Evolutionary conservation across 2,329 filamentous ascomycete genomes (phyloP), one percentile per base, ranked within the genome.

Genomic region (Colletotrichum spaethianum): DNA sequence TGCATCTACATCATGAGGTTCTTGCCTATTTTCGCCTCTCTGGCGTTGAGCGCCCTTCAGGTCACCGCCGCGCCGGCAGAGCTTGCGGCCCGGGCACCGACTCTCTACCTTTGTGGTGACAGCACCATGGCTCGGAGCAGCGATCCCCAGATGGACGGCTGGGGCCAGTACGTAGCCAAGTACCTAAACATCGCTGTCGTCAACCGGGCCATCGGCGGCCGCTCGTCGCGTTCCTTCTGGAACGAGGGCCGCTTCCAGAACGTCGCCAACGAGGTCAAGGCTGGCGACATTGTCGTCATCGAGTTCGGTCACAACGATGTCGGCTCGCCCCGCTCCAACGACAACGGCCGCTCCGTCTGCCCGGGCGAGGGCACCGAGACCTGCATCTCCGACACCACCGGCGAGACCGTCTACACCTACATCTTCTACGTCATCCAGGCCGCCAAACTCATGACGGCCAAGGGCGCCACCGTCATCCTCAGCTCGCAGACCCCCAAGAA

Each of bases 301-400:
- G 91, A 93, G 76, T 93, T 93, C 76, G 92, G 92, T 0, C 92
- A 93, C 83, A 94, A 94, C 76, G 92, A 93, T 75, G 91, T 91
- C 28, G 90, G 91, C 2, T 86, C 86, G 0, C 82, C 90, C 33
- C 70, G 70, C 2, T 80, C 79, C 1, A 86, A 80, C n/a, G 91
- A 93, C 78, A 92, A 93, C 75, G 88, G 88, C 1, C 86, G 91
- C 20, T 88, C 87, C 2, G 90, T 89, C 75, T 93, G 91, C 72
- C 79, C 79, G 2, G 89, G 89, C 11, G 81, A 84, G 0, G 89
- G 88, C n/a, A 79, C 79, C 14, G 85, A 92, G 77, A 87, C 85
- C 1, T 91, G 89, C 79, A 78, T 82, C 46, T 87, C 86, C 0
- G 84, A 81, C 4, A 89, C 87, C 75, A 71, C 48, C 16, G 70